These are phyloP conservation scores for Rhizoctonia solani DNA, from an alignment of 1,284 basidiomycete species.

Conservation along the genomic window DNA sequence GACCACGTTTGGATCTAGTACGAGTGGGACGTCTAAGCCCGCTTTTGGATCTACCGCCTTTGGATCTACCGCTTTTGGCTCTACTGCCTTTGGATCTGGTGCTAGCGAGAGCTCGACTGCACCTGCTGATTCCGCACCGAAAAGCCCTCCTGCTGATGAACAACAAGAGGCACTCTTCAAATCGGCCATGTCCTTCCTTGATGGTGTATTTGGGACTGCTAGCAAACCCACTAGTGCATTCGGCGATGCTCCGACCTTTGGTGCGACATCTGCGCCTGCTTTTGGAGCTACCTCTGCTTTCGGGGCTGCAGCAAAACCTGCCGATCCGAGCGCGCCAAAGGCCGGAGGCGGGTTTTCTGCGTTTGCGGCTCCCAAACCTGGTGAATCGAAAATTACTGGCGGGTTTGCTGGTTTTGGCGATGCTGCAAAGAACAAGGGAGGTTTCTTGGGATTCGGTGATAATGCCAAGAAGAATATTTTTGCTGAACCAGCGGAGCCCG, in stretches of 20 bases:
- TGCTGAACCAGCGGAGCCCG: not conserved
- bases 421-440: not conserved
- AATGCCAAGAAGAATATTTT: not conserved
- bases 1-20: constrained; percentile 42
- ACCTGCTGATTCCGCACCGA: too few relatives aligned
- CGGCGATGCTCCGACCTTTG: constrained; percentile 15
- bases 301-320: constrained; percentile 38
- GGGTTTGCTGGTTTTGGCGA: constrained; percentile 31
- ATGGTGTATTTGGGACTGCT: constrained; percentile 40
- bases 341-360: constrained; percentile 54
- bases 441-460: constrained; percentile 9
- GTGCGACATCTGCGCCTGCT: constrained; percentile 6
- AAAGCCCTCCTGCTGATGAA: too few relatives aligned
- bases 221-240: constrained; percentile 35
- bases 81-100: constrained; percentile 33
- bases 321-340: constrained; percentile 38
- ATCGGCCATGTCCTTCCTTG: too few relatives aligned
- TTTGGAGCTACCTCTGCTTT: constrained; percentile 44
- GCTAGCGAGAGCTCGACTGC: too few relatives aligned
- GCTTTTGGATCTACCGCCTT: too few relatives aligned
- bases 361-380: constrained; percentile 44
- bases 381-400: not conserved
- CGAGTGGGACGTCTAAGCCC: not conserved
- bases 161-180: too few relatives aligned
- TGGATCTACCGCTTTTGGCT: constrained; percentile 41